These are phyloP conservation scores for Nakazawaea laoshanensis DNA, from an alignment of 805 yeast genomes.

Conservation along the genomic window DNA sequence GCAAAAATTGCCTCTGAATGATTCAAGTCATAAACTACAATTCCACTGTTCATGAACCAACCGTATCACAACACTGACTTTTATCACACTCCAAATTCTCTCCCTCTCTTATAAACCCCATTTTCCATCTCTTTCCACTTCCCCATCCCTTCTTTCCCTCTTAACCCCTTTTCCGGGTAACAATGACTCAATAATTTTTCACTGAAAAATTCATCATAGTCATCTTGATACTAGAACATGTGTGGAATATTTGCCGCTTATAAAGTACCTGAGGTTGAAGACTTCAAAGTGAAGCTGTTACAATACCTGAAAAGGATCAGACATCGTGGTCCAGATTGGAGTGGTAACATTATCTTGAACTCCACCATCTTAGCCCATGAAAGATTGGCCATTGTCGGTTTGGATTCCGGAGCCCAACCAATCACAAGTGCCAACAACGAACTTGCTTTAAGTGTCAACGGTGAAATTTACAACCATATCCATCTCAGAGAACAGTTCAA, in stretches of 20 bases:
- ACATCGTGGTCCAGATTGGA: slow-evolving; percentile 99
- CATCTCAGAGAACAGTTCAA: slow-evolving; percentile 68
- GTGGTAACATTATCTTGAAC: slow-evolving; percentile 79
- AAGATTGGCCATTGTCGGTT: slow-evolving; percentile 95
- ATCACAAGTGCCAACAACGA: slow-evolving; percentile 72
- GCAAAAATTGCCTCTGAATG: too few species aligned
- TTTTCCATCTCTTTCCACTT: too few species aligned
- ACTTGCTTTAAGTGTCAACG: slow-evolving; percentile 80
- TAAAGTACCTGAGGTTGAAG: slow-evolving; percentile 69
- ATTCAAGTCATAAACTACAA: too few species aligned
- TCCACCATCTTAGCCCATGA: slow-evolving; percentile 85
- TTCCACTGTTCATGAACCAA: too few species aligned
- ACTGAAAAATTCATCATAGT: not conserved
- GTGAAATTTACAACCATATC: slow-evolving; percentile 97
- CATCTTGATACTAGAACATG: slow-evolving; percentile 45
- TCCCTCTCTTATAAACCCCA: too few species aligned
- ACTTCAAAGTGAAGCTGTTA: slow-evolving; percentile 80
- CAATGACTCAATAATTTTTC: too few species aligned
- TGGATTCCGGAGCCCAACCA: slow-evolving; percentile 98
- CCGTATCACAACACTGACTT: too few species aligned
- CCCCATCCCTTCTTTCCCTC: too few species aligned
- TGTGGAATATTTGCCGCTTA: slow-evolving; percentile 97
- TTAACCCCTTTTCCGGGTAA: too few species aligned
- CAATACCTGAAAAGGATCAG: slow-evolving; percentile 88
- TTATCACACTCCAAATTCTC: too few species aligned